Base-by-base conservation (phyloP, 2,329 filamentous ascomycete species). In the Talaromyces sp. region DNA sequence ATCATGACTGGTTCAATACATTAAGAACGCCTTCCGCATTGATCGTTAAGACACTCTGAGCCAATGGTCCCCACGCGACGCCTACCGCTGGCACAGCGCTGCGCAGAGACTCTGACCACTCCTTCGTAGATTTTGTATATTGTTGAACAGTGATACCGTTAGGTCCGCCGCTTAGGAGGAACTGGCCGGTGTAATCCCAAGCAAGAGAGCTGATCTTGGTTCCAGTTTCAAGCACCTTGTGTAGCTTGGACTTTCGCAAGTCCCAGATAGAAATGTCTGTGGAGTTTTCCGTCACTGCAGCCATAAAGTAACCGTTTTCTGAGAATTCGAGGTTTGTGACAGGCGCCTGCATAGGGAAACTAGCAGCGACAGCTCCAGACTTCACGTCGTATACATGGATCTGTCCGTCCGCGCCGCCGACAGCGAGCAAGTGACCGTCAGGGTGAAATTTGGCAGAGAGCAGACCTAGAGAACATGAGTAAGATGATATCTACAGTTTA, bases 111-210 rank as follows among this genome's bases (percentile, higher is more conserved):
- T 97, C 93, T 52, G 88, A 90, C 95, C 95, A 99, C 65, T 86
- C 84, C 85, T 97, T 99, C 67, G 87, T 85, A 61, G 88, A 83
- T 84, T 98, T 99, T 68, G 86, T 85, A 79, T 96, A 99, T 73
- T 96, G 90, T 77, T 95, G 92, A 47, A 99, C 91, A 5, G 90
- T 91, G 56, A 97, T 82, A 33, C 93, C 93, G 52, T 89, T 88
- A 3, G 89, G 85, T 7, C 94, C 94, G 3, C 87, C 91, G 13
- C 90, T 90, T 31, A 93, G 91, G 62, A 99, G 83, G 81, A 91
- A 99, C 78, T 97, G 94, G 50, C 93, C 94, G 7, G 91, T 95
- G 81, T 96, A 97, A 75, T 99, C 95, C 93, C 93, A 99, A 58
- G 85, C 84, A 68, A 97, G 84, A 47, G 86, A 87, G 67, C 90